Percentiles rank a stretch among this genome's conserved stretches.
Conservation (phyloP, 305 asterid genomes). For the Fraxinus platypoda region DNA sequence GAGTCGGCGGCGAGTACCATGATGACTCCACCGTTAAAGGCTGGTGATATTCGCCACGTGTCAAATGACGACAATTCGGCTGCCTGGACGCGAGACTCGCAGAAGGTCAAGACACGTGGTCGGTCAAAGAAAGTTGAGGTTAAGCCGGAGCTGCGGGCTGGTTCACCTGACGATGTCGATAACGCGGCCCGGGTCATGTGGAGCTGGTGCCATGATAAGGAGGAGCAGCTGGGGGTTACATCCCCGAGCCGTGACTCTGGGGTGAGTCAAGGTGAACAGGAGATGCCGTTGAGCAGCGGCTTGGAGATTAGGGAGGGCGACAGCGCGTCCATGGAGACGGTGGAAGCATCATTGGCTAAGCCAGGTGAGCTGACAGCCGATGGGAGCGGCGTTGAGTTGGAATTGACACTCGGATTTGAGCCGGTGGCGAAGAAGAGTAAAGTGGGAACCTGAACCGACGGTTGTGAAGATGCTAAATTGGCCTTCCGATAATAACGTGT, state of each 20-base stretch:
- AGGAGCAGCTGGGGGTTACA: constrained; percentile 17
- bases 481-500: not conserved
- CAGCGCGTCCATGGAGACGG: constrained; percentile 36
- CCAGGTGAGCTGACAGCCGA: constrained; percentile 15
- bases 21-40: constrained; percentile 55
- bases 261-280: constrained; percentile 50
- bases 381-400: constrained; percentile 28
- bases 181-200: constrained; percentile 36
- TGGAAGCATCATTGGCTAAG: constrained; percentile 23
- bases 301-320: constrained; percentile 30
- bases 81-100: constrained; percentile 26
- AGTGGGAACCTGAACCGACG: not conserved
- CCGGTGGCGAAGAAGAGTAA: constrained; percentile 7
- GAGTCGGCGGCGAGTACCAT: constrained; percentile 45
- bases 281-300: constrained; percentile 24
- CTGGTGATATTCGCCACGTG: constrained; percentile 62
- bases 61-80: constrained; percentile 37
- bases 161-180: constrained; percentile 38
- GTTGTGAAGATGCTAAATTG: not conserved
- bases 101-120: constrained; percentile 47
- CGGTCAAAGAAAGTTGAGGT: constrained; percentile 46
- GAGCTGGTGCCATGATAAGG: constrained; percentile 41
- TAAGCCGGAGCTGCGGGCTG: constrained; percentile 29
- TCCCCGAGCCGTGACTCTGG: constrained; percentile 66
- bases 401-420: constrained; percentile 34